These are phyloP conservation scores for Perkinsus olseni DNA, from an alignment of 169 alveolate species.

Conservation along the genomic window DNA sequence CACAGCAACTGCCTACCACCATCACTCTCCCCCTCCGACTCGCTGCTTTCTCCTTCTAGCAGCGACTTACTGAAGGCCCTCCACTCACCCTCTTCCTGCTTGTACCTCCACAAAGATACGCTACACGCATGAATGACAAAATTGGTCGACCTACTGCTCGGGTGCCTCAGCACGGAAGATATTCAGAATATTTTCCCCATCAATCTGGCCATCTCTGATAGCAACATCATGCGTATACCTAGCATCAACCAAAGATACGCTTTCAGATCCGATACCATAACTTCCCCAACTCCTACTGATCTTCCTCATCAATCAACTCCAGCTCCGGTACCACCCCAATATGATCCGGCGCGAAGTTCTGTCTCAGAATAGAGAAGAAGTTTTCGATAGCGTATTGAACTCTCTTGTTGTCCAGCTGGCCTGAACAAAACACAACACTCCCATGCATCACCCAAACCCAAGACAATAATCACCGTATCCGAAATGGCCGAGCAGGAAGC, in stretches of 20 bases:
- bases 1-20: background rate
- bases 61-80: constrained; percentile 33
- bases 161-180: constrained; percentile 80
- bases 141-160: constrained; percentile 70
- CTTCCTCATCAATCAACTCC: constrained; percentile 92
- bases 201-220: constrained; percentile 76
- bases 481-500: background rate
- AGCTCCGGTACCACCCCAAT: constrained; percentile 79
- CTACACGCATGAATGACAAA: too few relatives aligned
- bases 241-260: background rate
- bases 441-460: too few relatives aligned
- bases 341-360: constrained; percentile 73
- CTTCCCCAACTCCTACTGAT: constrained; percentile 38
- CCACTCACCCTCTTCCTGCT: constrained; percentile 80
- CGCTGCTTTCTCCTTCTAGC: constrained; percentile 1
- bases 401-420: constrained; percentile 53
- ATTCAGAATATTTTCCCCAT: constrained; percentile 84
- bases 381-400: constrained; percentile 93
- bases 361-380: constrained; percentile 81
- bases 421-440: background rate
- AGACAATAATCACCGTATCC: too few relatives aligned
- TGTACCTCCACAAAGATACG: constrained; percentile 41
- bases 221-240: constrained; percentile 88
- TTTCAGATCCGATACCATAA: background rate
- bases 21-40: constrained; percentile 6